phyloP scores from a whole-genome alignment of 805 yeast species.

The Candida patagonica region DNA sequence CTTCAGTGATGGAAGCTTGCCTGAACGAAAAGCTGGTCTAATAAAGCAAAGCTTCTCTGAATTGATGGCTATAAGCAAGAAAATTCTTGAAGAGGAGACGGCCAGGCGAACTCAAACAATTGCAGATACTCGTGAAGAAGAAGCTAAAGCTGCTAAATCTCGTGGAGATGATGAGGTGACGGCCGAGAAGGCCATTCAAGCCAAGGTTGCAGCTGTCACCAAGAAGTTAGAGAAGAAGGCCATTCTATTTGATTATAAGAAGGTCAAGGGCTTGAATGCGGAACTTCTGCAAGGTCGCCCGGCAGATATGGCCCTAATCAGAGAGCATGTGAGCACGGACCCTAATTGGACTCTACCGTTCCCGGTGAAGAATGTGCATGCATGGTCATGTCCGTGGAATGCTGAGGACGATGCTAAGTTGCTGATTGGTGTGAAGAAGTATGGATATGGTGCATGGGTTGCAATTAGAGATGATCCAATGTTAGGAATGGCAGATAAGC shows the following conservation, averaged over 20 bases:
- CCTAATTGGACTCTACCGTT: slow-evolving; percentile 51
- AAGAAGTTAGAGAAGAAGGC: slow-evolving; percentile 81
- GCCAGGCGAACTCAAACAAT: slow-evolving; percentile 38
- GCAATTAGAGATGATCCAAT: slow-evolving; percentile 94
- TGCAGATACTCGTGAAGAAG: slow-evolving; percentile 21
- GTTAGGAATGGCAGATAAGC: slow-evolving; percentile 73
- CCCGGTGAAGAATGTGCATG: slow-evolving; percentile 71
- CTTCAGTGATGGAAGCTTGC: slow-evolving; percentile 80
- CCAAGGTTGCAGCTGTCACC: slow-evolving; percentile 3
- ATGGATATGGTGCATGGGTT: slow-evolving; percentile 94
- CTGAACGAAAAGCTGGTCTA: slow-evolving; percentile 73
- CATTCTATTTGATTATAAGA: slow-evolving; percentile 75
- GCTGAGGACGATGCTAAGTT: slow-evolving; percentile 77
- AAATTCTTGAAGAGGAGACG: slow-evolving; percentile 56
- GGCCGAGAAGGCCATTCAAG: neutral
- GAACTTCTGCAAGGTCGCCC: slow-evolving; percentile 80
- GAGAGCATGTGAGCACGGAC: slow-evolving; percentile 40
- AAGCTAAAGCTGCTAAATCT: slow-evolving; percentile 20
- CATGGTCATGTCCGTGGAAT: slow-evolving; percentile 88
- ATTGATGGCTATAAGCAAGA: slow-evolving; percentile 51
- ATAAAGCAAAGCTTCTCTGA: slow-evolving; percentile 72
- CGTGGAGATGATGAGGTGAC: slow-evolving; percentile 3
- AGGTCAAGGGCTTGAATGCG: slow-evolving; percentile 84
- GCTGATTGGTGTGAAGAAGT: slow-evolving; percentile 76
- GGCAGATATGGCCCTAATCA: slow-evolving; percentile 64